These are phyloP conservation scores for Pseudogymnoascus pannorum DNA, from an alignment of 2,329 filamentous ascomycete genomes.

Conservation along the genomic window DNA sequence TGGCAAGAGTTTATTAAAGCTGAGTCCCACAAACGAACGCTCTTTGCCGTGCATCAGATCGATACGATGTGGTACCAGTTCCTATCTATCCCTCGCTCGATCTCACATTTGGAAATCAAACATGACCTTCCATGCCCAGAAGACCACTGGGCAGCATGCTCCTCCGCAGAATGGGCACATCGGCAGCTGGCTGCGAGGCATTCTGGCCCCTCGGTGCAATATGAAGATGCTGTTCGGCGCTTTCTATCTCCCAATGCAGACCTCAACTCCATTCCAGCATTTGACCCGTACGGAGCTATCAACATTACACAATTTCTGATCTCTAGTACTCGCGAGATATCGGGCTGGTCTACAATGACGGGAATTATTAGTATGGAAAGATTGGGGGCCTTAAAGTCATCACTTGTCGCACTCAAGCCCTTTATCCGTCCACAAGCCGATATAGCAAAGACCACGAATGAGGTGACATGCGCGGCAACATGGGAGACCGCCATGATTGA, in stretches of 20 bases:
- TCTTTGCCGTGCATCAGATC: conserved; percentile 37
- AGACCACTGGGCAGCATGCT: conserved; percentile 32
- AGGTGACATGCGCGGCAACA: conserved; percentile 29
- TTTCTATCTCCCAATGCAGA: conserved; percentile 30
- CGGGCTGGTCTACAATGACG: conserved; percentile 38
- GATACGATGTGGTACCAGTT: conserved; percentile 39
- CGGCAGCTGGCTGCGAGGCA: conserved; percentile 22
- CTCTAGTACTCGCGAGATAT: conserved; percentile 36
- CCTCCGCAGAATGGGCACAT: conserved; percentile 32
- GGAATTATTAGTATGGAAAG: conserved; percentile 35
- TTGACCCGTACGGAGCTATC: conserved; percentile 36
- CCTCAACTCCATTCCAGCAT: conserved; percentile 26
- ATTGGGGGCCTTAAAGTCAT: conserved; percentile 30
- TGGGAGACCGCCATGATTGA: conserved; percentile 38
- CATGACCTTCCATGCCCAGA: conserved; percentile 36
- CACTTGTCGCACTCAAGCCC: conserved; percentile 29
- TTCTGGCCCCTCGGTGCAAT: conserved; percentile 22
- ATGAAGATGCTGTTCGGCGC: conserved; percentile 32
- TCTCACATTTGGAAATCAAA: conserved; percentile 38
- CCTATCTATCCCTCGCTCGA: conserved; percentile 31
- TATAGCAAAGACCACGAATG: conserved; percentile 8
- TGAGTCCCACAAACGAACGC: conserved; percentile 36
- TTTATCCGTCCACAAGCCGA: conserved; percentile 23
- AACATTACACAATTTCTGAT: conserved; percentile 36
- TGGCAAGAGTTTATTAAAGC: conserved; percentile 33